Conservation (phyloP, 805 yeast species). For the Yarrowia osloensis region DNA sequence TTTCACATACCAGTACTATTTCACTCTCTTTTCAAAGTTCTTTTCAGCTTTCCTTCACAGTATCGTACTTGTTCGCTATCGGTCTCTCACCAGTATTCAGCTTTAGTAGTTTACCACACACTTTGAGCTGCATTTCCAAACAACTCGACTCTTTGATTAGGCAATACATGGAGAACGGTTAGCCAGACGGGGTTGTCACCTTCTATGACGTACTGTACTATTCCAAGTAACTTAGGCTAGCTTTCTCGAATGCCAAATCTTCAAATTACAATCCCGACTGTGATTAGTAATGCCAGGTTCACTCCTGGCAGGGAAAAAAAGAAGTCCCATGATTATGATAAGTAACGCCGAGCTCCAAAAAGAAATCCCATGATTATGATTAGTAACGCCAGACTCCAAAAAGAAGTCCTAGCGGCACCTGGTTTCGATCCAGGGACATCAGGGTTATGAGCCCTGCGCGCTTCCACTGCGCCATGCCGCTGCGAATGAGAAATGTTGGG, state of each 20-base stretch:
- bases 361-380: no score
- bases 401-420: conserved; percentile 62
- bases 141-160: conserved; percentile 45
- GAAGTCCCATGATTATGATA: no score
- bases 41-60: conserved; percentile 52
- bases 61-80: conserved; percentile 53
- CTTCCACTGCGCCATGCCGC: conserved; percentile 64
- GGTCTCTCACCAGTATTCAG: conserved; percentile 52
- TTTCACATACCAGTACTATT: conserved; percentile 51
- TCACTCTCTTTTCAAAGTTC: conserved; percentile 51
- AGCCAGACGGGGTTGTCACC: conserved; percentile 49
- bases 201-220: conserved; percentile 49
- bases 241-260: conserved; percentile 2
- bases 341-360: no score
- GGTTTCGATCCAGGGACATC: conserved; percentile 93
- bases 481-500: conserved; percentile 9
- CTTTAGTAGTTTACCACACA: conserved; percentile 48
- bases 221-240: conserved; percentile 44
- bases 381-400: no score
- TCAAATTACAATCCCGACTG: conserved; percentile 2
- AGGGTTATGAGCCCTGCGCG: conserved; percentile 97
- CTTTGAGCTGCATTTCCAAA: conserved; percentile 44
- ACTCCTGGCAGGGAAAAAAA: no score
- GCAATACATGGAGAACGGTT: conserved; percentile 42
- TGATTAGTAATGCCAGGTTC: no score